Percentiles rank a stretch among this genome's conserved stretches.
Evolutionary conservation across 257 asterid species (phyloP).

Genomic region (Solanum medicagineum): DNA sequence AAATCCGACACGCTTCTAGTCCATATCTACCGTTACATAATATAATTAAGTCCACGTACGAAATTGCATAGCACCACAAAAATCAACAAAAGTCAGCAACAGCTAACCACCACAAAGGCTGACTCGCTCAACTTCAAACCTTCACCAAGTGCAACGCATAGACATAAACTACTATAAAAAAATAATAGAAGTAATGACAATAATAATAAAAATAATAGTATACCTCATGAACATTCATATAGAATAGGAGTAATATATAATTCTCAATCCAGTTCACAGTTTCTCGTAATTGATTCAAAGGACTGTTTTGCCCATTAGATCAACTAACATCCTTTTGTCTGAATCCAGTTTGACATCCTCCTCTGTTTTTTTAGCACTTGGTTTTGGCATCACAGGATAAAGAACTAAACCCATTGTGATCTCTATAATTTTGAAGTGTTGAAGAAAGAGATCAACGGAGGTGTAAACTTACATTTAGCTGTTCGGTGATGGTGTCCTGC

Average conservation of each 20-base stretch:
- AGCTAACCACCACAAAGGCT: neutral
- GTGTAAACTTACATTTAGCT: constrained; percentile 43
- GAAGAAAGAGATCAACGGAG: neutral
- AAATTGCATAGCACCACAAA: neutral
- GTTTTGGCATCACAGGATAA: neutral
- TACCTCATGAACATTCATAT: neutral
- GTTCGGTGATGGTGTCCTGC: constrained; percentile 80
- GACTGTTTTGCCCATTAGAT: neutral
- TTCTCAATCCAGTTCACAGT: neutral
- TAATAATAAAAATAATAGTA: neutral
- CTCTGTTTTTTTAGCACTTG: neutral
- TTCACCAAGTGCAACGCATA: neutral
- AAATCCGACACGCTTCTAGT: neutral
- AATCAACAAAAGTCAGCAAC: neutral
- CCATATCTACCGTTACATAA: neutral
- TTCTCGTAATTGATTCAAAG: neutral
- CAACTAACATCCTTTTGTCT: neutral
- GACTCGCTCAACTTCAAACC: neutral
- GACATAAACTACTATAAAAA: neutral
- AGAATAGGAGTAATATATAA: neutral
- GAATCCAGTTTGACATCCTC: neutral
- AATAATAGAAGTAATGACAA: neutral
- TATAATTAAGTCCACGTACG: neutral
- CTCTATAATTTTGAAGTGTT: neutral
- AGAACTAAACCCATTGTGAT: neutral